Base-by-base conservation (phyloP, 2,329 filamentous ascomycete species). In the Xylaria sp. region DNA sequence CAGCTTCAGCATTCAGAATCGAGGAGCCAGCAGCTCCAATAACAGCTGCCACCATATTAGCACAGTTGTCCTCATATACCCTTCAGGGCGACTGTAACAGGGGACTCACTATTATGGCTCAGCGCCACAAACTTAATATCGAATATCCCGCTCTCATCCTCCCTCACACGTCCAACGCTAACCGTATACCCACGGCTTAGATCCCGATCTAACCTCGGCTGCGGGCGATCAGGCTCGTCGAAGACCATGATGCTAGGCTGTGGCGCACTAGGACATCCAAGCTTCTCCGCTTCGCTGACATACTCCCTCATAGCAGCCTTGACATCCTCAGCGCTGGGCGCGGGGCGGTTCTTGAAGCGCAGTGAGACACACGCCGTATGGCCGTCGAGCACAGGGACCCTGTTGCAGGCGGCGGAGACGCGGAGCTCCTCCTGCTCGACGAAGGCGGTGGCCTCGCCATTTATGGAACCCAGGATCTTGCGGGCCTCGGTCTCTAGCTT, bases 1-100 rank as follows among this genome's bases (percentile, higher is more conserved):
- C 93, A 32, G 94, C 93, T 81, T 98, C 95, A 32, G 94, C 94
- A 77, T 98, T 98, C 75, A 98, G 82, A 81, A 98, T 97, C 37
- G 93, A 97, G 1, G 93, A 97, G 12, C 96, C 96, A n/a, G 95
- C 94, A 37, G 96, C 96, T 73, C 95, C 95, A 79, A 99, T 95
- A 65, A 99, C 92, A 70, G 95, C 90, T 89, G 67, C 16, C 32
- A 51, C 62, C 79, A 76, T 60, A 42, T 65, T 44, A 68, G 51
- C 21, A 55, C 3, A 0, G 12, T 21, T 13, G 12, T 40, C 18
- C 48, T 44, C 13, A 44, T 5, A 18, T 16, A 18, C 35, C 10
- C 18, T 6, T 12, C 18, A 13, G 2, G 18, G 37, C 3, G 13
- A 16, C 12, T 29, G 25, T 5, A 18, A 9, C 9, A 16, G 3